Evolutionary conservation across 2,329 filamentous ascomycete species (phyloP), one percentile per base, ranked within the genome.

Genomic region (Aspergillus calidoustus): DNA sequence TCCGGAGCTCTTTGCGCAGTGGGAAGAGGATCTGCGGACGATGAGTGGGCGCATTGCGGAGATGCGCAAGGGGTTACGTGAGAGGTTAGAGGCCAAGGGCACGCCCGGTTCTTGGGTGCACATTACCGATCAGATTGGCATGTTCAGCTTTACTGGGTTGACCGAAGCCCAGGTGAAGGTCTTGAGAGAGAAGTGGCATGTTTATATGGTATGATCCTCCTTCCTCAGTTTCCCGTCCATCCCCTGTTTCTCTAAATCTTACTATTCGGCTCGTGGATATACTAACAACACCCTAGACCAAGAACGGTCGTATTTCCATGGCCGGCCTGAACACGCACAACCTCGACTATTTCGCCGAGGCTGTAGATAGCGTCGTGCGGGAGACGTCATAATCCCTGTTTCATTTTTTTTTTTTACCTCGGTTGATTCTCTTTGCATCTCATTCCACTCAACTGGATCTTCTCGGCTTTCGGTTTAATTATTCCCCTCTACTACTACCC

Each of bases 221-320:
- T 43, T 52, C 30, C 30, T 7, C 41, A n/a, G 19, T 19, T 19
- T 44, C 3, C 15, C 19, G 23, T 13, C 30, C 23, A 28, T 38
- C 43, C 28, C 43, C 25, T 23, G 11, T 50, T 48, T 19, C 34
- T 55, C 23, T 23, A 17, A 47, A 22, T 25, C n/a, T 28, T 34
- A 25, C 38, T 8, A 17, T 30, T 43, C 38, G 38, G 43, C 9
- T 23, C 7, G 43, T 44, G 46, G 46, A 25, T 22, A n/a, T 41
- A 28, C 53, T 59, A 61, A 55, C 50, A 52, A 55, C 19, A 7
- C 30, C 25, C 46, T 50, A 80, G 78, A 98, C 94, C 68, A 97
- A 97, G 87, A 99, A 99, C 74, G 95, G 95, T 23, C 90, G 95
- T 53, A 97, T 98, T 79, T 96, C 91, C 75, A 98, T 99, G 94